Base-by-base conservation (phyloP, 169 alveolate genomes). In the Ichthyophthirius multifiliis region DNA sequence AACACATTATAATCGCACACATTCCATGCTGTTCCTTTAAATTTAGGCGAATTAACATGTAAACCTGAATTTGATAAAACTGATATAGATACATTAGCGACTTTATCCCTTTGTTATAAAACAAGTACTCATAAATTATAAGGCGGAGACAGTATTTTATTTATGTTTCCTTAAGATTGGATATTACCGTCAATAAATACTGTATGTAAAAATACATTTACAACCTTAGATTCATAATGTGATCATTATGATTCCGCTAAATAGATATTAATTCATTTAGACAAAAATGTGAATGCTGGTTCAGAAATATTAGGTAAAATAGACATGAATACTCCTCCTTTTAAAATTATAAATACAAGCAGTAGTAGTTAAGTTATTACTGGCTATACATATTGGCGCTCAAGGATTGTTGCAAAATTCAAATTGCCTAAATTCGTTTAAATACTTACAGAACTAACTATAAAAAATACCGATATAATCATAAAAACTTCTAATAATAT, bases 291-390 rank as follows among this genome's bases (percentile, higher is more conserved):
- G 1, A 27, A 10, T 23, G 20, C 71, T 27, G 39, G 39, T 3
- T 27, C 71, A 9, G 46, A 4, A 55, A 12, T 27, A 15, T 10
- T 9, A 55, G 71, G 71, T 10, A 13, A 55, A 27, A 55, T 55
- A 27, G 31, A 55, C 13, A 55, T 55, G 71, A 55, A 55, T 27
- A 55, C 71, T 4, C 71, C 71, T 55, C 71, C 71, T 27, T 55
- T 27, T 27, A 39, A 34, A 10, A 39, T 39, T 12, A 10, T 55
- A 20, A 55, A 4, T 55, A n/a, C 35, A 55, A 55, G 43, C 1
- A 16, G 43, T 6, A 55, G 43, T 1, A 16, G 43, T 6, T 55
- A 55, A 27, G 1, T 27, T 27, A 55, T 55, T 27, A 27, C 23
- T 2, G 71, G 71, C 7, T 55, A 10, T 55, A 55, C 71, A 13